Base-by-base conservation (phyloP, 495 filamentous ascomycete species). In the Xylaria nigripes region DNA sequence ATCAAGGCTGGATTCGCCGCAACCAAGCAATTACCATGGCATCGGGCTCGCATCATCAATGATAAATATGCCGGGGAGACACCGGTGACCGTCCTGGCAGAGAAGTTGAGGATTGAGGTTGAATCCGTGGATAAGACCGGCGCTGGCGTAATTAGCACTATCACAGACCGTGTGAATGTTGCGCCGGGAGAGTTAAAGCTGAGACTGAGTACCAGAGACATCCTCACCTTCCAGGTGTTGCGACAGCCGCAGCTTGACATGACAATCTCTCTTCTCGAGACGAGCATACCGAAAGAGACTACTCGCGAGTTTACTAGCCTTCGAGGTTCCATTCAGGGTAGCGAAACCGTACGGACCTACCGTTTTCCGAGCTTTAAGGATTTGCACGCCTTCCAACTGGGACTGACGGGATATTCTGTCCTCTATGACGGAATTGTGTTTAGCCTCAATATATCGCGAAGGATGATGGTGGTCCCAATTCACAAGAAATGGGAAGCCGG, bases 401-500 rank as follows among this genome's bases (percentile, higher is more conserved):
- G 87, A 15, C 69, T 94, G 36, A 94, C 89, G 1, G 87, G 89
- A 1, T 93, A 85, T 69, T 65, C 69, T 19, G 85, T 92, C 2
- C 71, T 86, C 3, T 94, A 84, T 57, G 89, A 94, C 61, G 82
- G 83, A 32, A 68, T 85, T 41, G 89, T 86, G 9, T 72, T 79
- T 0, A 83, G 78, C 3, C 89, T 94, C 60, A 80, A 84, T 54
- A 93, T 95, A 51, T 83, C 89, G 2, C 86, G 89, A n/a, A 80
- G 87, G 41, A 80, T 87, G 54, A 89, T 86, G 80, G 85, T 93
- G 21, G 86, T 92, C n/a, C 88, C 87, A 0, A 88, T 92, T 46
- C 83, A 90, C 69, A 94, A 95, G 71, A 90, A 87, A 65, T 92
- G 88, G 87, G 87, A 92, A 61, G 86, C 89, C 1, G 79, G 72